A percentile compares a stretch with the other conserved stretches of the same genome.
Conservation (phyloP, 2,329 filamentous ascomycete genomes). For the Penicillium sp. region DNA sequence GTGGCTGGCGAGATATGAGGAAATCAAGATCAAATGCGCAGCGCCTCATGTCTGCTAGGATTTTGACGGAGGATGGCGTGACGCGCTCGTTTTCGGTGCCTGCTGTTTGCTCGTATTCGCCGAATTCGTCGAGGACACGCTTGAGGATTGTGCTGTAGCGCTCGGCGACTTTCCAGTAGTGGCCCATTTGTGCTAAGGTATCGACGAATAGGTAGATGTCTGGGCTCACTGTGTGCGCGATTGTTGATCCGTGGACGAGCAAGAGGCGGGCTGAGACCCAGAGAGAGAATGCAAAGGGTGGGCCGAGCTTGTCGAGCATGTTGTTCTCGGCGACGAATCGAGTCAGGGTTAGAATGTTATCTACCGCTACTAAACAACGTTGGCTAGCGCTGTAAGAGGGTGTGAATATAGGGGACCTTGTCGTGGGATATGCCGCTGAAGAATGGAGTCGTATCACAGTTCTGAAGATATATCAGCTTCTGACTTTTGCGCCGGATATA, state of each 20-base stretch:
- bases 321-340: constrained; percentile 72
- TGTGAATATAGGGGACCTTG: constrained; percentile 81
- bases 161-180: constrained; percentile 79
- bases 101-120: constrained; percentile 64
- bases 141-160: constrained; percentile 76
- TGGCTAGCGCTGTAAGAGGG: constrained; percentile 83
- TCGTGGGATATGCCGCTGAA: constrained; percentile 87
- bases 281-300: constrained; percentile 85
- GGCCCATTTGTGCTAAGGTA: constrained; percentile 73
- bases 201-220: constrained; percentile 80
- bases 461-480: constrained; percentile 29
- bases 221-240: constrained; percentile 75
- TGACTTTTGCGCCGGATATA: background rate
- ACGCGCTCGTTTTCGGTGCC: constrained; percentile 64
- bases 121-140: constrained; percentile 80
- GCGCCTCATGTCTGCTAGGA: constrained; percentile 84
- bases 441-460: constrained; percentile 87
- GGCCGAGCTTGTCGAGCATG: constrained; percentile 75
- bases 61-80: constrained; percentile 78
- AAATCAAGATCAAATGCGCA: constrained; percentile 89
- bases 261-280: constrained; percentile 87
- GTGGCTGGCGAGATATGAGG: constrained; percentile 77
- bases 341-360: constrained; percentile 73
- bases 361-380: constrained; percentile 75
- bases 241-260: constrained; percentile 85